Percentiles rank a stretch among this genome's conserved stretches.
phyloP scores from a whole-genome alignment of 495 filamentous ascomycete genomes.

The Hyaloscypha hepaticicola region DNA sequence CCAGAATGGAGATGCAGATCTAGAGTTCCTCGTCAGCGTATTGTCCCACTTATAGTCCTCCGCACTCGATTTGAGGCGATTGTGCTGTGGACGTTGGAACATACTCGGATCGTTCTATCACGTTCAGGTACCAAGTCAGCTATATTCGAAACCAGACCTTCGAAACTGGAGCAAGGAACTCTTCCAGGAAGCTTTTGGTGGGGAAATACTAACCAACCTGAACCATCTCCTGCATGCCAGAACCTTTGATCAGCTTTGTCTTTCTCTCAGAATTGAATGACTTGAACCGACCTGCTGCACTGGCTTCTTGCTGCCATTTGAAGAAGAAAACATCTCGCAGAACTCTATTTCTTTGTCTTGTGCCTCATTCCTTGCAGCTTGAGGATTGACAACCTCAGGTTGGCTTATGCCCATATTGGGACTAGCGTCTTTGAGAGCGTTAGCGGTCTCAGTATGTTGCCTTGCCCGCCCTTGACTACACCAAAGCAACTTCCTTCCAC shows the following conservation, averaged over 20 bases:
- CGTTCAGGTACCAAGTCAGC: conserved; percentile 18
- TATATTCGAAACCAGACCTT: not conserved
- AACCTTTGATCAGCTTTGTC: conserved; percentile 25
- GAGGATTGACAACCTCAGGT: conserved; percentile 1
- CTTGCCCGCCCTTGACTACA: not conserved
- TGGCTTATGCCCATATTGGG: not conserved
- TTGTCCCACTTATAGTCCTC: not conserved
- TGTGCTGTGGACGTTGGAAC: conserved; percentile 12
- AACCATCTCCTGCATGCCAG: conserved; percentile 81
- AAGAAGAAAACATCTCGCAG: conserved; percentile 54
- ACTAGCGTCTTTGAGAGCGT: not conserved
- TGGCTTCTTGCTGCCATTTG: conserved; percentile 63
- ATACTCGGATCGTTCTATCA: conserved; percentile 36
- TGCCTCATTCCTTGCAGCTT: conserved; percentile 13
- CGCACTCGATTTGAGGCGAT: not conserved
- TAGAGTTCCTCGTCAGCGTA: conserved; percentile 41
- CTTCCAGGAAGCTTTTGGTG: not conserved
- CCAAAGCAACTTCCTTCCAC: not conserved
- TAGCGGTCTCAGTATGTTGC: not conserved
- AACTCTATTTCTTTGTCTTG: conserved; percentile 13
- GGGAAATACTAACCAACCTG: conserved; percentile 76
- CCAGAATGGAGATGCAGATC: conserved; percentile 89
- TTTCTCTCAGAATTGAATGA: conserved; percentile 9
- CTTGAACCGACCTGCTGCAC: conserved; percentile 64
- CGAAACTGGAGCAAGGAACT: not conserved